Evolutionary conservation across 768 basidiomycete species (phyloP), one percentile per base, ranked within the genome.

Genomic region (Mrakia blollopis): DNA sequence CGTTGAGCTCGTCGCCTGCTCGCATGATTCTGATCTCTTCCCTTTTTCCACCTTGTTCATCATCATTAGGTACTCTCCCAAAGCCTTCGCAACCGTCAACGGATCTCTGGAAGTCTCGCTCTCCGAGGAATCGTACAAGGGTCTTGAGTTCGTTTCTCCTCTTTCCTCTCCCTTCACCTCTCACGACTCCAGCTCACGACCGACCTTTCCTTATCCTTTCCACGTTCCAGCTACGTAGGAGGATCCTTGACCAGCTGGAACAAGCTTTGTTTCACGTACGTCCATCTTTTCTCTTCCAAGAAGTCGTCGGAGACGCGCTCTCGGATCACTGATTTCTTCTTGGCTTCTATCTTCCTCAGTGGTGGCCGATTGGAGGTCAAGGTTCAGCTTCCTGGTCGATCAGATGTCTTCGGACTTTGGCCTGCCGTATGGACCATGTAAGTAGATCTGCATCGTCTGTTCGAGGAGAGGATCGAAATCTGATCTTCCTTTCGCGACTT

Each of bases 361-460:
- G 93, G 92, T 44, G 94, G 94, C 52, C 86, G 92, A 74, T 85
- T 95, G 71, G 89, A 91, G 79, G 85, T 87, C 3, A 87, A 88
- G 41, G 89, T 91, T 30, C 86, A 85, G 39, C 84, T 93, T 71
- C 92, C 92, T 13, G 92, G 92, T 0, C 81, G 85, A 16, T 87
- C 86, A 79, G 88, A 89, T 79, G 84, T 93, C 44, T 84, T 23
- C 11, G 50, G 65, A 39, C 32, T 69, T 16, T 65, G 62, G 73
- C 62, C 62, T 8, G 62, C 73, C 4, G 73, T 68, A 41, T 44
- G 25, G 44, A 63, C 37, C 25, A 54, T 62, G n/a, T 41, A 0
- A 2, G 11, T 47, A 3, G 16, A 39, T 25, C 18, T 62, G 47
- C 25, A n/a, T 25, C 0, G 16, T 10, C 60, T 10, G 14, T 32